Evolutionary conservation across 768 basidiomycete genomes (phyloP).

Genomic region (Hebeloma cylindrosporum): DNA sequence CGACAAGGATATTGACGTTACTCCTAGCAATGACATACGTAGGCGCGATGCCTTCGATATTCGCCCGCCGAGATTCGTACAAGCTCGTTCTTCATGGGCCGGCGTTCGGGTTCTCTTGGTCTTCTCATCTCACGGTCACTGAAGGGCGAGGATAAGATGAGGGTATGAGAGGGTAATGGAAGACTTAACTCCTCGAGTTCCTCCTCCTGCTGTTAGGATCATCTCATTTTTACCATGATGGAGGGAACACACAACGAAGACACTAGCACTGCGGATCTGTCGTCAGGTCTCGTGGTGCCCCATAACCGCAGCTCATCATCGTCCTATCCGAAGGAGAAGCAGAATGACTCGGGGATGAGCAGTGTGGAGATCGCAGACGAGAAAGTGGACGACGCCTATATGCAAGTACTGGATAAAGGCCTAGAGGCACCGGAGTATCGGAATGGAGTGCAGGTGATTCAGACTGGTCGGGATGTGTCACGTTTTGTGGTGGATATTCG

Average conservation of each 20-base stretch:
- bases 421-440: conserved; percentile 30
- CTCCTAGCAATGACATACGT: too few species aligned
- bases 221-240: too few species aligned
- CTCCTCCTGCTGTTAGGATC: too few species aligned
- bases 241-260: conserved; percentile 16
- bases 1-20: too few species aligned
- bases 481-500: conserved; percentile 54
- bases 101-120: too few species aligned
- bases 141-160: too few species aligned
- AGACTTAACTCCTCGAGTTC: too few species aligned
- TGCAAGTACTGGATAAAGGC: conserved; percentile 12
- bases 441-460: conserved; percentile 44
- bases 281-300: conserved; percentile 12
- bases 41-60: too few species aligned
- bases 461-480: conserved; percentile 50
- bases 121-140: too few species aligned
- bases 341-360: conserved; percentile 5
- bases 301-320: conserved; percentile 5
- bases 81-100: too few species aligned
- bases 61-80: too few species aligned
- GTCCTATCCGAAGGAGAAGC: conserved; percentile 16
- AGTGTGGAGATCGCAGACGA: conserved; percentile 22
- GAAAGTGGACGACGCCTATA: conserved; percentile 15
- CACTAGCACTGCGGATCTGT: conserved; percentile 10
- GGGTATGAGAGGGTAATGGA: too few species aligned